phyloP scores from a whole-genome alignment of 2,329 filamentous ascomycete species.

The Aspergillus awamori region DNA sequence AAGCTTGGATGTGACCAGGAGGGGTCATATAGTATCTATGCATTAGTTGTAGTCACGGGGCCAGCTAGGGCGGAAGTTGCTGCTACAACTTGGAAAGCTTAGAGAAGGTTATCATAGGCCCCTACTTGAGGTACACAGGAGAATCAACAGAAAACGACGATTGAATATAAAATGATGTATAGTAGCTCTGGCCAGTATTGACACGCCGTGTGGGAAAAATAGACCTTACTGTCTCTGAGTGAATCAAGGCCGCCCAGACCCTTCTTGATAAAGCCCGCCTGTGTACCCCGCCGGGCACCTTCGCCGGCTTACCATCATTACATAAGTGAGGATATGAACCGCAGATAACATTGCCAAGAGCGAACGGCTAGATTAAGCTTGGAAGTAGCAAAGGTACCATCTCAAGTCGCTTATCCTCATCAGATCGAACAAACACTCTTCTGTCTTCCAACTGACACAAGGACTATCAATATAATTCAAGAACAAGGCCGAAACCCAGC shows the following conservation, averaged over 20 bases:
- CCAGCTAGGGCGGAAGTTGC: neutral
- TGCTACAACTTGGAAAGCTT: neutral
- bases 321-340: neutral
- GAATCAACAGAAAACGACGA: no score
- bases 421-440: neutral
- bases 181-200: neutral
- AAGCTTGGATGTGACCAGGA: neutral
- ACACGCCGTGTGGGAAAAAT: neutral
- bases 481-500: neutral
- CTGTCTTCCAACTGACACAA: no score
- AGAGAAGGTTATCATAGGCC: neutral
- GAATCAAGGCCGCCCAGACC: neutral
- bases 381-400: neutral
- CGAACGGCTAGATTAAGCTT: neutral
- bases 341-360: neutral
- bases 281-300: neutral
- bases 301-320: neutral
- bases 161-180: no score
- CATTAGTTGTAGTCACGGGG: neutral
- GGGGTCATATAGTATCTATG: neutral
- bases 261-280: neutral
- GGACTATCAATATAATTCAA: no score
- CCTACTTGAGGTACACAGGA: no score
- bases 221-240: no score
- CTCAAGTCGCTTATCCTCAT: neutral